Base-by-base conservation (phyloP, 1,284 basidiomycete genomes). In the Ganoderma lucidum region DNA sequence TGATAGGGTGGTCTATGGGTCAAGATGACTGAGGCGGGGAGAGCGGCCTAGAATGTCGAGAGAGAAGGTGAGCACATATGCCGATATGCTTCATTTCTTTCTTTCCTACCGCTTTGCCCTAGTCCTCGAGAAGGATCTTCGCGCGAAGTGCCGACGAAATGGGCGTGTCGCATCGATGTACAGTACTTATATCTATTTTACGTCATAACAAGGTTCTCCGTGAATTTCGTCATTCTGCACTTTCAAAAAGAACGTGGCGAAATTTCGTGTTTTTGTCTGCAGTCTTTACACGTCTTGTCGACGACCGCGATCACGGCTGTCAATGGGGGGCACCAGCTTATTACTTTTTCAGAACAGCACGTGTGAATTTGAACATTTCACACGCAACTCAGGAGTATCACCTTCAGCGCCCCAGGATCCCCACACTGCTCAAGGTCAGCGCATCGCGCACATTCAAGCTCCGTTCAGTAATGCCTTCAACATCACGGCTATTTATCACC, bases 1-100 rank as follows among this genome's bases (percentile, higher is more conserved):
- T 32, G 35, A 28, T 51, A 78, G 77, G 77, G 77, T 30, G 77
- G 77, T 0, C 44, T 78, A 63, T 78, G 77, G 77, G 70, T 78
- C 28, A 75, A 74, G 62, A 75, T 78, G 75, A 61, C 65, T 9
- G 76, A 78, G 62, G 76, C 73, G 19, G 70, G 65, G 60, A 58
- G 55, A 59, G 64, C 66, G 39, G 65, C 58, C 67, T 30, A 68
- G 23, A 53, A 28, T 53, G 23, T 2, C 23, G 74, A 14, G 65
- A 65, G 76, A 65, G 76, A 1, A 85, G 9, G 71, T 60, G 19
- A 61, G 59, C 14, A 41, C 15, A 15, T 32, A 17, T 61, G 12
- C 23, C 9, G 9, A 15, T 30, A 44, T n/a, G 23, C 9, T 23
- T 41, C 59, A 28, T 2, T 39, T 60, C 23, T 12, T 19, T 35